These are phyloP conservation scores for Barnettozyma siamensis DNA, from an alignment of 805 yeast species.

Conservation along the genomic window DNA sequence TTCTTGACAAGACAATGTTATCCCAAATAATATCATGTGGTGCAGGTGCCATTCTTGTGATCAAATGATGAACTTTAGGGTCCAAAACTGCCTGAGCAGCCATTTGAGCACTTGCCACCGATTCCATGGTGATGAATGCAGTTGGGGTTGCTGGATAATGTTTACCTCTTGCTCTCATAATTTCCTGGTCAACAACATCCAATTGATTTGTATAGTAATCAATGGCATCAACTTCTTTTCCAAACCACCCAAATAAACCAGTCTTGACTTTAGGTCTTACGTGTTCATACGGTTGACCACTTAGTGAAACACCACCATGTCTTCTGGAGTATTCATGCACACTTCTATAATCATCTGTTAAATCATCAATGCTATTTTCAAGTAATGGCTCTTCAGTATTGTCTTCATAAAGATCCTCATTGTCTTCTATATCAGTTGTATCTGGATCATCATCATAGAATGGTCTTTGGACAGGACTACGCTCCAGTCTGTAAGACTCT, in stretches of 20 bases:
- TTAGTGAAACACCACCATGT: slow-evolving; percentile 16
- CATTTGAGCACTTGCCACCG: slow-evolving; percentile 94
- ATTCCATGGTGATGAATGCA: slow-evolving; percentile 91
- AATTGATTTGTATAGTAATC: slow-evolving; percentile 67
- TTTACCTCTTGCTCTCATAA: slow-evolving; percentile 53
- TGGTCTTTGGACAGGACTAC: slow-evolving; percentile 12
- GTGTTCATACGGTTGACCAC: slow-evolving; percentile 22
- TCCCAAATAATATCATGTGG: slow-evolving; percentile 96
- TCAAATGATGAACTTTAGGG: slow-evolving; percentile 78
- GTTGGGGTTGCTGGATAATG: slow-evolving; percentile 82
- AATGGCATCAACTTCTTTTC: slow-evolving; percentile 74
- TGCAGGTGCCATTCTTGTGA: slow-evolving; percentile 86
- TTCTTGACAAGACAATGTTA: slow-evolving; percentile 74
- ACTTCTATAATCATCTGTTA: slow-evolving; percentile 18
- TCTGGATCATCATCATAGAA: slow-evolving; percentile 13
- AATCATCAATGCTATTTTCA: slow-evolving; percentile 5
- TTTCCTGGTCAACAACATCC: slow-evolving; percentile 64
- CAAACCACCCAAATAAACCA: slow-evolving; percentile 59
- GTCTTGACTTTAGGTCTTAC: slow-evolving; percentile 58
- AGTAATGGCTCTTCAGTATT: slow-evolving; percentile 11
- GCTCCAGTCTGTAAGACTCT: slow-evolving; percentile 20
- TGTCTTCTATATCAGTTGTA: slow-evolving; percentile 5
- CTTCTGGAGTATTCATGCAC: slow-evolving; percentile 17
- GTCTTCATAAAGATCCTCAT: slow-evolving; percentile 3
- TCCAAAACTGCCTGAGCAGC: slow-evolving; percentile 93